Percentiles rank a stretch among this genome's conserved stretches.
Evolutionary conservation across 192 early-diverging fungal species (phyloP).

Genomic region (Backusella westeae): DNA sequence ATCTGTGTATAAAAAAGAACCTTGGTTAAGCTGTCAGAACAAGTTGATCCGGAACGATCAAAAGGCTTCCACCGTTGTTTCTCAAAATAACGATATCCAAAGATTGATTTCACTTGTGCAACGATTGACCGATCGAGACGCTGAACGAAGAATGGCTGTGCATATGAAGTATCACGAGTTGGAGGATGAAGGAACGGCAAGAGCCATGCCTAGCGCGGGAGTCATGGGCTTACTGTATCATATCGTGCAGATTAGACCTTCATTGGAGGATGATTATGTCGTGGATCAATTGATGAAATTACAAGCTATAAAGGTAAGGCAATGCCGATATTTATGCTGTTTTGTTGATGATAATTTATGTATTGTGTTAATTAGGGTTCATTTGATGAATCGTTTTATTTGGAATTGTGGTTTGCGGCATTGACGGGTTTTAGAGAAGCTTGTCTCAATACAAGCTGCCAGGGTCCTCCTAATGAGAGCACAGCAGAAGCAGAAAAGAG

Average conservation of each 20-base stretch:
- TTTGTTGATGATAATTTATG: too few species aligned
- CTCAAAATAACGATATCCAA: constrained; percentile 22
- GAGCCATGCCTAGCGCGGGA: constrained; percentile 42
- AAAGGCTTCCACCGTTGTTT: constrained; percentile 4
- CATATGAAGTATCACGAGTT: constrained; percentile 43
- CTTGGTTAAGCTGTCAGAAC: constrained; percentile 19
- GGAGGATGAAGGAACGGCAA: constrained; percentile 43
- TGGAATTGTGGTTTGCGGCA: constrained; percentile 41
- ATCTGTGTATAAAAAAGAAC: constrained; percentile 1
- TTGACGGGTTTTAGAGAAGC: constrained; percentile 44
- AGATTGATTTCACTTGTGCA: constrained; percentile 26
- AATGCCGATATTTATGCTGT: not conserved
- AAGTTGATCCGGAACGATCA: constrained; percentile 6
- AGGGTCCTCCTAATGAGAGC: not conserved
- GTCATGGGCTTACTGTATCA: constrained; percentile 39
- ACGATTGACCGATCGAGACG: constrained; percentile 26
- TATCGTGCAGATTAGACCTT: constrained; percentile 36
- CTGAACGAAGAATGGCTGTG: constrained; percentile 28
- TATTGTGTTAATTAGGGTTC: constrained; percentile 18
- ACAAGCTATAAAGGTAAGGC: constrained; percentile 33
- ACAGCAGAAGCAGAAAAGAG: not conserved
- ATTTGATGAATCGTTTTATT: constrained; percentile 43
- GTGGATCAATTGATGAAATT: constrained; percentile 34
- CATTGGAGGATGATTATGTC: constrained; percentile 27
- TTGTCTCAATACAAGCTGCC: constrained; percentile 23